Base-by-base conservation (phyloP, 2,329 filamentous ascomycete genomes). In the Pseudogymnoascus sp. region DNA sequence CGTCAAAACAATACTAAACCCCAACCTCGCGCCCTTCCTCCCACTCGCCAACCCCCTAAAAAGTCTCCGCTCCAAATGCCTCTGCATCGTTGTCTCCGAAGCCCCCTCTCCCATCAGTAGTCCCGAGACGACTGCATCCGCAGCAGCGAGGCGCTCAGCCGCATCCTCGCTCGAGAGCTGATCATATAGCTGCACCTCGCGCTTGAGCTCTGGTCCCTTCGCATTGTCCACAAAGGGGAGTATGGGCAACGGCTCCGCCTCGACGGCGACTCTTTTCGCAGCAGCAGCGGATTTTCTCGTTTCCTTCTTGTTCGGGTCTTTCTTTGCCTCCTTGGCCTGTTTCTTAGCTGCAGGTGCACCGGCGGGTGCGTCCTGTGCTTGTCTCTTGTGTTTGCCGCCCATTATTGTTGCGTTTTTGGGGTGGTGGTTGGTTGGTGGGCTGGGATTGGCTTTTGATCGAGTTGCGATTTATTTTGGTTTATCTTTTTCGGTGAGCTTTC, bases 41-140 rank as follows among this genome's bases (percentile, higher is more conserved):
- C 91, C 88, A 73, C 92, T 97, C 65, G 92, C 92, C 16, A 97
- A 84, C 42, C 94, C 94, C 62, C 90, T 86, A 73, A 97, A 91
- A 38, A 99, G 79, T 25, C 89, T 82, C 71, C 84, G 83, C 66
- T 85, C 82, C 31, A 88, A 76, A 68, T 88, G 85, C 64, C 83
- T 77, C 67, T 80, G 74, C 12, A 88, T 76, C 2, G 83, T 80
- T 1, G 76, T 69, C 71, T 87, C 83, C 2, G 78, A 66, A 3
- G 80, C 81, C 33, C 77, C 76, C 18, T 82, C 75, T 47, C 76
- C 77, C 40, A 74, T 79, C 1, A 87, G 71, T 1, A 88, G 77
- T 6, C 80, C 80, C 0, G 81, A 81, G 5, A 87, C 74, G 33
- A 87, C 82, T 21, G 79, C 82, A 65, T 82, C 80, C 31, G 84